Conservation (phyloP, 306 rosid genomes). For the Echinosophora koreensis region DNA sequence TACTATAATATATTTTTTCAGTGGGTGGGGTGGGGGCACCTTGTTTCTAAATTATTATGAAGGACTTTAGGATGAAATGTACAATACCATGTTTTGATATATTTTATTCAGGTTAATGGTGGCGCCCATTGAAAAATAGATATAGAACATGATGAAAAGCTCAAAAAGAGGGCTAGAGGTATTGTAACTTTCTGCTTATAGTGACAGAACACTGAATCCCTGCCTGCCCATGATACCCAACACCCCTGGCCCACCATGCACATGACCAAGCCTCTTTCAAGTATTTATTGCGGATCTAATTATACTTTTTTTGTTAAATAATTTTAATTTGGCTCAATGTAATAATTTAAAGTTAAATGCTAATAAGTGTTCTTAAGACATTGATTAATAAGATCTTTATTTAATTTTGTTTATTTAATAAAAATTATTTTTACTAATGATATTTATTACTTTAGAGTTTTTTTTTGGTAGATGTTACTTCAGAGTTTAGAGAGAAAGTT, state of each 20-base stretch:
- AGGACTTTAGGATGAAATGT: background rate
- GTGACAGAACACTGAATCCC: background rate
- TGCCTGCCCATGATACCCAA: background rate
- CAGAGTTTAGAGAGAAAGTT: too few species aligned
- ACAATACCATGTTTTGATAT: background rate
- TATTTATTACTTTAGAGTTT: too few species aligned
- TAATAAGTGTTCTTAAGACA: too few species aligned
- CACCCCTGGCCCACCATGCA: background rate
- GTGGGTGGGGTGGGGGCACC: conserved; percentile 35
- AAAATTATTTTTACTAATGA: too few species aligned
- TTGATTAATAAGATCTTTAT: too few species aligned
- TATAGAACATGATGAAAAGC: background rate
- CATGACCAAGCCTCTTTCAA: conserved; percentile 1
- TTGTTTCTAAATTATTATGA: conserved; percentile 13
- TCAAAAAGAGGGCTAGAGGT: background rate
- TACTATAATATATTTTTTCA: background rate
- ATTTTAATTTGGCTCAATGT: too few species aligned
- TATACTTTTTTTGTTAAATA: too few species aligned
- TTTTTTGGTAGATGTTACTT: too few species aligned
- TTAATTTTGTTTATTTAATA: too few species aligned
- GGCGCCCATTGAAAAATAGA: conserved; percentile 32
- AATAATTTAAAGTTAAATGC: too few species aligned
- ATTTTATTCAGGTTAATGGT: background rate
- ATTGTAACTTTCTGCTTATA: background rate
- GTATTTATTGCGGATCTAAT: background rate